Conservation (phyloP, 2,329 filamentous ascomycete species). For the Lachnellula cervina region DNA sequence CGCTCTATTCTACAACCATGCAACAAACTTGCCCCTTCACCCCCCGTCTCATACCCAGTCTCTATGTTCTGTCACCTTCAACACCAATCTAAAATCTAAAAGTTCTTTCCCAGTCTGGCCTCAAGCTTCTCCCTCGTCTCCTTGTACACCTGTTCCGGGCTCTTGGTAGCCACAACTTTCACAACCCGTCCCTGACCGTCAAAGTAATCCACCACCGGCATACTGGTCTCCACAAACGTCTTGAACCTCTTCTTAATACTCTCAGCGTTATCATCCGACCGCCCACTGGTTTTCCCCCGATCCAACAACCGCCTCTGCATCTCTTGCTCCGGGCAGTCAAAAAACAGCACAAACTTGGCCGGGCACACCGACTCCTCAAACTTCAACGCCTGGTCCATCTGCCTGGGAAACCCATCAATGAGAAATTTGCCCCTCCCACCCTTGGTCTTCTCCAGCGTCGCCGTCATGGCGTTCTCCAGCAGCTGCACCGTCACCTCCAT, state of each 20-base stretch:
- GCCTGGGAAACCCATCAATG: slow-evolving; percentile 82
- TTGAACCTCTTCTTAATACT: slow-evolving; percentile 95
- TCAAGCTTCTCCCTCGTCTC: slow-evolving; percentile 48
- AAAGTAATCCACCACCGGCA: slow-evolving; percentile 91
- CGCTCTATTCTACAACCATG: slow-evolving; percentile 18
- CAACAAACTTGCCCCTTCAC: slow-evolving; percentile 4
- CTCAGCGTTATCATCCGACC: slow-evolving; percentile 90
- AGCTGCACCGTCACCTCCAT: slow-evolving; percentile 96
- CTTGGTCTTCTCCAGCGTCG: slow-evolving; percentile 50
- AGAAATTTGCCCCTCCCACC: slow-evolving; percentile 64
- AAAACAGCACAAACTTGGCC: slow-evolving; percentile 84
- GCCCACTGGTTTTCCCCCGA: slow-evolving; percentile 86
- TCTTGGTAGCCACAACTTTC: slow-evolving; percentile 67
- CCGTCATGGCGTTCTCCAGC: slow-evolving; percentile 88
- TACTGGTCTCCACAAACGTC: slow-evolving; percentile 91
- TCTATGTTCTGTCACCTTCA: slow-evolving; percentile 1
- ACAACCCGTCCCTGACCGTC: slow-evolving; percentile 72
- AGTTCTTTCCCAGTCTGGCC: slow-evolving; percentile 43
- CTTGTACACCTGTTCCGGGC: slow-evolving; percentile 57
- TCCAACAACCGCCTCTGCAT: slow-evolving; percentile 83
- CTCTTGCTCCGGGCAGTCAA: slow-evolving; percentile 83
- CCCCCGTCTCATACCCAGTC: background rate
- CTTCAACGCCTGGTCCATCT: slow-evolving; percentile 92
- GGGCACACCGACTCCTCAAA: slow-evolving; percentile 88
- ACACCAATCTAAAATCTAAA: slow-evolving; percentile 33